A percentile compares a stretch with the other conserved stretches of the same genome.
Evolutionary conservation across 176 grass and related monocot genomes (phyloP).

Genomic region (Leersia perrieri): DNA sequence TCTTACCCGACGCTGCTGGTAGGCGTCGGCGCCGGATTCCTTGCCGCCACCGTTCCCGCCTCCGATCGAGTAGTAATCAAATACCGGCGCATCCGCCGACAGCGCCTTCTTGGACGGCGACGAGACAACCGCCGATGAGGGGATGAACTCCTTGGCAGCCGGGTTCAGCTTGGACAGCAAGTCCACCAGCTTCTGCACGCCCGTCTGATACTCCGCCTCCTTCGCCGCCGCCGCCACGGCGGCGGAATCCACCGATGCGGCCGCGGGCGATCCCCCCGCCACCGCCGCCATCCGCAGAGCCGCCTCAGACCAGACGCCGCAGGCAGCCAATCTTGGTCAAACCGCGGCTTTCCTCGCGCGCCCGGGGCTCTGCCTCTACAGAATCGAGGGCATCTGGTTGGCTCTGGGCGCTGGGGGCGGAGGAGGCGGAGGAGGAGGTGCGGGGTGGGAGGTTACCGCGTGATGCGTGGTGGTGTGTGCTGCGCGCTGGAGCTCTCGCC

Average conservation of each 20-base stretch:
- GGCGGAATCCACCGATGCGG: not conserved
- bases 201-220: conserved; percentile 62
- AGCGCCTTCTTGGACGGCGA: conserved; percentile 45
- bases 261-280: conserved; percentile 48
- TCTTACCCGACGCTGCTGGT: conserved; percentile 54
- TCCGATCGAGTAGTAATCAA: conserved; percentile 41
- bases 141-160: conserved; percentile 86
- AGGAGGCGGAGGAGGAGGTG: not conserved
- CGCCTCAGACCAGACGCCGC: not conserved
- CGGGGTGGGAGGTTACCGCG: conserved; percentile 1
- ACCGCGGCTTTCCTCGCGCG: not conserved
- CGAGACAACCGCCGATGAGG: conserved; percentile 27
- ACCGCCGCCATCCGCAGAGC: conserved; percentile 61
- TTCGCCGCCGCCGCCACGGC: conserved; percentile 22
- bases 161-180: conserved; percentile 88
- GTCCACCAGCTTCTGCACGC: conserved; percentile 77
- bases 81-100: conserved; percentile 67
- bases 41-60: conserved; percentile 7
- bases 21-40: conserved; percentile 43
- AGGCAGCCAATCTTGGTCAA: conserved; percentile 28
- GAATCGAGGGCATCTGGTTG: not conserved
- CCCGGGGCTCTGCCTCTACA: conserved; percentile 34
- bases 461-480: not conserved
- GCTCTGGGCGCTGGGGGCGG: not conserved
- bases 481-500: conserved; percentile 26